A percentile compares a stretch with the other conserved stretches of the same genome.
phyloP scores from a whole-genome alignment of 495 filamentous ascomycete genomes.

The Neurospora sp. region DNA sequence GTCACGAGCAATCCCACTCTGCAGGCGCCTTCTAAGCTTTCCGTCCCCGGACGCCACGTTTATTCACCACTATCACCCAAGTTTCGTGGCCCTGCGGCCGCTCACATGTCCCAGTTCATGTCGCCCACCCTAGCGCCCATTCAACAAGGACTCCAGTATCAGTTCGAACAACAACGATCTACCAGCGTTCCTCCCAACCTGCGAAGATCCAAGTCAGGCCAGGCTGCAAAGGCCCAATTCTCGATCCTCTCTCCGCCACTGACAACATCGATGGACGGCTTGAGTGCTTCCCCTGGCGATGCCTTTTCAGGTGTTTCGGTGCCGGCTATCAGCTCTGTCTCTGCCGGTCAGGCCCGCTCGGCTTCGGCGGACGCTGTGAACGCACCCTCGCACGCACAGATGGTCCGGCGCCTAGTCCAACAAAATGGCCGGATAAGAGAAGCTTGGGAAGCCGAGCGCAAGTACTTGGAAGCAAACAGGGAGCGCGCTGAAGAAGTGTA shows the following conservation, averaged over 20 bases:
- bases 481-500: slow-evolving; percentile 36
- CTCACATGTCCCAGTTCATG: slow-evolving; percentile 4
- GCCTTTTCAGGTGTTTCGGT: not conserved
- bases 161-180: slow-evolving; percentile 12
- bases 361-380: slow-evolving; percentile 12
- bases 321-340: slow-evolving; percentile 10
- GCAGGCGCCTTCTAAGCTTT: not conserved
- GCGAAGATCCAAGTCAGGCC: not conserved
- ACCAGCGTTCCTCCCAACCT: slow-evolving; percentile 14
- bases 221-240: not conserved
- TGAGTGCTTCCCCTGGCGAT: not conserved
- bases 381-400: slow-evolving; percentile 15
- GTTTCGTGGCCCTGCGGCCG: not conserved
- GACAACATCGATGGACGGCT: not conserved
- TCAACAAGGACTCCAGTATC: slow-evolving; percentile 5
- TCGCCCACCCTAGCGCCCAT: slow-evolving; percentile 3
- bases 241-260: not conserved
- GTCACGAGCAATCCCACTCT: not conserved
- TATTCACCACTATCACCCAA: slow-evolving; percentile 7
- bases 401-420: slow-evolving; percentile 31
- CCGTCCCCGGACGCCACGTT: slow-evolving; percentile 1
- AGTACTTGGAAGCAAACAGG: slow-evolving; percentile 34
- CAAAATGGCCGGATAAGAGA: slow-evolving; percentile 31
- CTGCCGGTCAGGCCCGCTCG: slow-evolving; percentile 13
- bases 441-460: slow-evolving; percentile 37